Percentiles rank a stretch among this genome's conserved stretches.
Conservation (phyloP, 2,329 filamentous ascomycete genomes). For the Fusarium lyarnte region DNA sequence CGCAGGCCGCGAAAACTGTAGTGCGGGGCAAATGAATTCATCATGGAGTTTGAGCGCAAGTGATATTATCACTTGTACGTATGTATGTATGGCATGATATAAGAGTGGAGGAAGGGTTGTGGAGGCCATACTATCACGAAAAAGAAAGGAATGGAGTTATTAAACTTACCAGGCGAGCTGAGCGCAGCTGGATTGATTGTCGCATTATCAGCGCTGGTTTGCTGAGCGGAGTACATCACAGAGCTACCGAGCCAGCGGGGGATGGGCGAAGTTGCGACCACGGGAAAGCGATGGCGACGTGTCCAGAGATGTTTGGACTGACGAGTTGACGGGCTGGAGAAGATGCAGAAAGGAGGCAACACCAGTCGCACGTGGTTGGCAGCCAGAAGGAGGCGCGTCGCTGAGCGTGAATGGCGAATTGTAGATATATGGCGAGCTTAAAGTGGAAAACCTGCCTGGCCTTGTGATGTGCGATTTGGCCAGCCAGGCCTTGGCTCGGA, state of each 20-base stretch:
- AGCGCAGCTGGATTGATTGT: conserved; percentile 92
- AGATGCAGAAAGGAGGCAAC: conserved; percentile 54
- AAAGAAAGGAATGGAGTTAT: conserved; percentile 13
- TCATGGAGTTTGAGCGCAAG: conserved; percentile 22
- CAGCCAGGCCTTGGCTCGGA: conserved; percentile 32
- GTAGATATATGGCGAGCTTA: conserved; percentile 38
- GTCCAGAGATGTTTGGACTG: conserved; percentile 69
- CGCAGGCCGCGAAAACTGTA: conserved; percentile 4
- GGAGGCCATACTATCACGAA: conserved; percentile 26
- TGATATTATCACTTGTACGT: not conserved
- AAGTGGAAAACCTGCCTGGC: conserved; percentile 34
- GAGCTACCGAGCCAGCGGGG: conserved; percentile 41
- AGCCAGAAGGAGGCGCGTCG: conserved; percentile 47
- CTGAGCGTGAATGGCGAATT: conserved; percentile 38
- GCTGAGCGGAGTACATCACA: conserved; percentile 55
- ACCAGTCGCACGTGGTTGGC: conserved; percentile 62
- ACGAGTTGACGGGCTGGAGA: conserved; percentile 51
- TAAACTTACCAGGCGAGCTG: conserved; percentile 76
- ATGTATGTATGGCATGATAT: not conserved
- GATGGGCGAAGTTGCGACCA: conserved; percentile 36
- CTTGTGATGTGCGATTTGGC: conserved; percentile 37
- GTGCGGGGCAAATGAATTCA: conserved; percentile 29
- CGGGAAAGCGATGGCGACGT: conserved; percentile 62
- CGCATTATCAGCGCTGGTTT: conserved; percentile 82
- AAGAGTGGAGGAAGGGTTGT: conserved; percentile 15